These are phyloP conservation scores for Penicillium sp. DNA, from an alignment of 2,329 filamentous ascomycete species.

Conservation along the genomic window DNA sequence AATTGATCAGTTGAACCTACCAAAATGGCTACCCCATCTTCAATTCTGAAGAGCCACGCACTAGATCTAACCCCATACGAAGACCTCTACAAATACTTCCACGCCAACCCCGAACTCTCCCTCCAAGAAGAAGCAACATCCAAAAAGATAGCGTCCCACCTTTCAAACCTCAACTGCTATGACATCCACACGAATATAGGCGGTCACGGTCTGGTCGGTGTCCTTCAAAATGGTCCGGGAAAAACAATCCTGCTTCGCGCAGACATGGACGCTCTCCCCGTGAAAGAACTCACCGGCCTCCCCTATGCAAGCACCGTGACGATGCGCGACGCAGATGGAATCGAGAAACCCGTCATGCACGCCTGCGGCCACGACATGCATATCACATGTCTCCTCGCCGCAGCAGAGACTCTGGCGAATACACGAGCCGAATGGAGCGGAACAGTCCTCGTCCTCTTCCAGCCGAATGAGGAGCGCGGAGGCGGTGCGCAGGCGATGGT, in stretches of 20 bases:
- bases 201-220: constrained; percentile 46
- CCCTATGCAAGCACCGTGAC: constrained; percentile 49
- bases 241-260: constrained; percentile 50
- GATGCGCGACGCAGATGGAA: constrained; percentile 50
- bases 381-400: constrained; percentile 57
- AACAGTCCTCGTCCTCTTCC: constrained; percentile 65
- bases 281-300: constrained; percentile 50
- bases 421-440: constrained; percentile 57
- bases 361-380: constrained; percentile 64
- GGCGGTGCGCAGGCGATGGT: constrained; percentile 65
- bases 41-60: constrained; percentile 14
- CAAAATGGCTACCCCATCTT: constrained; percentile 29
- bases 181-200: constrained; percentile 49
- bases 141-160: constrained; percentile 44
- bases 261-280: constrained; percentile 53
- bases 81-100: constrained; percentile 59
- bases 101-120: constrained; percentile 61
- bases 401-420: constrained; percentile 51
- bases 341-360: constrained; percentile 60
- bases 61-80: constrained; percentile 50
- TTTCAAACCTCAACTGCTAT: constrained; percentile 34
- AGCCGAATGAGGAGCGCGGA: constrained; percentile 66
- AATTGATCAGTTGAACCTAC: not conserved
- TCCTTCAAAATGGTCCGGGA: constrained; percentile 45
- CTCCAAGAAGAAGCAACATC: constrained; percentile 57